phyloP scores from a whole-genome alignment of 1,139 yeast species.

The Candida sanyaensis region DNA sequence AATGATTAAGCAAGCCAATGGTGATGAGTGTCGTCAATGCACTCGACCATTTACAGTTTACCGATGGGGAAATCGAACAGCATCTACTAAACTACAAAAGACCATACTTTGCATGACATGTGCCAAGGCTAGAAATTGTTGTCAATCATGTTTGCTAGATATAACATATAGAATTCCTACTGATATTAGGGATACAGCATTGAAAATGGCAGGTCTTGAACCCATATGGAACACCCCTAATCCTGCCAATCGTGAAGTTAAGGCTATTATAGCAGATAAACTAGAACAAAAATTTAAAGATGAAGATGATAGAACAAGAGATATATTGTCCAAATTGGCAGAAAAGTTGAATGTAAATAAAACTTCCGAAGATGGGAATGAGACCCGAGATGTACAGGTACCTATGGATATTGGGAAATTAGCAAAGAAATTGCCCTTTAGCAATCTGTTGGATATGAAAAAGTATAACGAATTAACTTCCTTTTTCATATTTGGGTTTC shows the following conservation, averaged over 20 bases:
- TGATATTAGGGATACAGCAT: conserved; percentile 76
- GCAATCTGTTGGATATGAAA: conserved; percentile 32
- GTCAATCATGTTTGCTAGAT: conserved; percentile 87
- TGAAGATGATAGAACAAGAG: conserved; percentile 26
- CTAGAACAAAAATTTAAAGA: conserved; percentile 24
- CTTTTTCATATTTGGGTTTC: conserved; percentile 74
- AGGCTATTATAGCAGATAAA: conserved; percentile 43
- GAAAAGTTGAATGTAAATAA: conserved; percentile 28
- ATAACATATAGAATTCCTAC: conserved; percentile 77
- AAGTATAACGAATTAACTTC: conserved; percentile 48
- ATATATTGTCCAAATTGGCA: conserved; percentile 42
- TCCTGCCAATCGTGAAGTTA: conserved; percentile 39
- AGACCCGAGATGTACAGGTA: conserved; percentile 7
- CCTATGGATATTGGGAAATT: conserved; percentile 48
- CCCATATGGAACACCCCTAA: conserved; percentile 6
- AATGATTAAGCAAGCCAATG: conserved; percentile 71
- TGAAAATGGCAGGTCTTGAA: conserved; percentile 69
- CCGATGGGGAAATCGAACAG: conserved; percentile 58
- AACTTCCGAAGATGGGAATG: not conserved
- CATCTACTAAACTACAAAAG: conserved; percentile 42
- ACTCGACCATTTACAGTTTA: conserved; percentile 83
- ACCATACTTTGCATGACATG: conserved; percentile 76
- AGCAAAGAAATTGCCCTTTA: conserved; percentile 61
- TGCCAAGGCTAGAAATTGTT: conserved; percentile 75
- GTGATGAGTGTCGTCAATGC: conserved; percentile 78